Evolutionary conservation across 306 rosid species (phyloP).

Genomic region (Arachis stenosperma): DNA sequence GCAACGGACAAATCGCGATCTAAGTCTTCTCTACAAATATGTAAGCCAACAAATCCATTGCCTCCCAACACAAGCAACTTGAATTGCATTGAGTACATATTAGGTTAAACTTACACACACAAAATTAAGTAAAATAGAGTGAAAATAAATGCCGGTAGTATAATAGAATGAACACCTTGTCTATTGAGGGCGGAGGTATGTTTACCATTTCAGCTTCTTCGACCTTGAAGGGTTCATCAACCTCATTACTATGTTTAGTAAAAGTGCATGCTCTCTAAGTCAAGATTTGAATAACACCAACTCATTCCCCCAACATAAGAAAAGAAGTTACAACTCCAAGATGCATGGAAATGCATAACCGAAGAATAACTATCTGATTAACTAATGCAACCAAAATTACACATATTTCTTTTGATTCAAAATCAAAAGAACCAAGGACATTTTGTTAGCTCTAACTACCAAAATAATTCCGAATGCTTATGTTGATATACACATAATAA

Average conservation of each 20-base stretch:
- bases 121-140: neutral
- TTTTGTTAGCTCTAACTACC: no score
- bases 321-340: no score
- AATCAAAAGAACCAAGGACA: no score
- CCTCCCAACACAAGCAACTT: constrained; percentile 98
- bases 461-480: no score
- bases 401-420: no score
- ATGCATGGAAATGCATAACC: no score
- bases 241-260: constrained; percentile 39
- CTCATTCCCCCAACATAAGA: no score
- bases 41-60: constrained; percentile 97
- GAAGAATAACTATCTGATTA: no score
- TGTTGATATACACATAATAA: no score
- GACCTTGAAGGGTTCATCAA: constrained; percentile 78
- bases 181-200: constrained; percentile 79
- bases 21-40: constrained; percentile 80
- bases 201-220: constrained; percentile 89
- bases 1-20: constrained; percentile 76
- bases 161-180: constrained; percentile 60
- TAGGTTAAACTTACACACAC: constrained; percentile 26
- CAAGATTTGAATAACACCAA: no score
- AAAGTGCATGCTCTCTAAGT: no score
- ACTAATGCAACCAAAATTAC: no score
- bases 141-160: neutral
- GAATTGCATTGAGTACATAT: constrained; percentile 33